Evolutionary conservation across 2,329 filamentous ascomycete genomes (phyloP), one percentile per base, ranked within the genome.

Genomic region (Aspergillus awamori): DNA sequence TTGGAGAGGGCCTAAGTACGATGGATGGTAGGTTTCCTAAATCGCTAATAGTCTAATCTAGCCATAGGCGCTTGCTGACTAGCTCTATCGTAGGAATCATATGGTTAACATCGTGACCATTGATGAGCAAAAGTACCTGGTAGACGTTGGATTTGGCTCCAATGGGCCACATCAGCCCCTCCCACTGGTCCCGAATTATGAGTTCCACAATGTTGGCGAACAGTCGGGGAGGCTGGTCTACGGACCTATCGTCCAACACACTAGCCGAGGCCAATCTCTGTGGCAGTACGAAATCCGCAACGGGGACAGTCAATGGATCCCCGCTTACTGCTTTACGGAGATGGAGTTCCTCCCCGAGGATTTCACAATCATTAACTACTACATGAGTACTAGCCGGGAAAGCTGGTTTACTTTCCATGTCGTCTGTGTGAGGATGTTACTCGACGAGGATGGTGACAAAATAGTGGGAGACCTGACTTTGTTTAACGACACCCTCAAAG

Each of bases 221-320:
- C 52, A 54, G n/a, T 41, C 1, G 11, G 52, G 52, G 20, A 36
- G 52, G 24, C 33, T 54, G 7, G 20, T 43, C 5, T 20, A 28
- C 17, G 52, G 52, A 5, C 13, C 52, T n/a, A 54, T 54, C 52
- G 6, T 24, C 4, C 52, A 54, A 24, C 38, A 43, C 24, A 54
- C 36, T 13, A n/a, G 38, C 22, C 17, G 5, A 3, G 36, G 36
- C 17, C 52, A 54, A 54, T 43, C 36, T 10, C 20, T 54, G 17
- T 54, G 52, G 52, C 52, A 54, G 17, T 54, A 54, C 20, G 52
- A 54, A 15, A 26, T 54, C 20, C 22, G 33, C 22, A 54, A 54
- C 33, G 36, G 52, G 5, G 22, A 28, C 22, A 22, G 33, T 7
- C 8, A 11, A 8, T 54, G 52, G 52, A 54, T 28, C 10, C 38